phyloP scores from a whole-genome alignment of 148 eudicot genomes.

The Vaccinium corymbosum region DNA sequence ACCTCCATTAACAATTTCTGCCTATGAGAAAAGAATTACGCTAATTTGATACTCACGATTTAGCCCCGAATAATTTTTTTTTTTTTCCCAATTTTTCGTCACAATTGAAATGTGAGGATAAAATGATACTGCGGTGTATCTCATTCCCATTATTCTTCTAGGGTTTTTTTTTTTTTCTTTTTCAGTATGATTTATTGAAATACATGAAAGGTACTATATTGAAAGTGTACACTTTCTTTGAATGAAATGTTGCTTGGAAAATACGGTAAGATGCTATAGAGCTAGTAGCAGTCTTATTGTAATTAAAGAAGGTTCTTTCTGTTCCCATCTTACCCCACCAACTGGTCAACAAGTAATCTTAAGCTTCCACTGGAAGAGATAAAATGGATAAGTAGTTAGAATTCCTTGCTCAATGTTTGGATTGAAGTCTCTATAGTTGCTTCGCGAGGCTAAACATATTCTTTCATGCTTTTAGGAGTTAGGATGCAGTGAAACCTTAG shows the following conservation, averaged over 20 bases:
- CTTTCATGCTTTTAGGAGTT: not conserved
- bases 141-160: not conserved
- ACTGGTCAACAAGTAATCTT: not conserved
- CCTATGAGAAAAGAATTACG: not conserved
- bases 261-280: not conserved
- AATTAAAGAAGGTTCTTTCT: conserved; percentile 8
- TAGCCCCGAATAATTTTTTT: not conserved
- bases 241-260: not conserved
- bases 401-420: not conserved
- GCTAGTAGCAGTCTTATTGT: conserved; percentile 1
- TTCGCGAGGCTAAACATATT: not conserved
- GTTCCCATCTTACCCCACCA: not conserved
- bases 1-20: not conserved
- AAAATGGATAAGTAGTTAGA: not conserved
- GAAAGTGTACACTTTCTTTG: not conserved
- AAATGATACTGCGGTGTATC: not conserved
- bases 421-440: not conserved
- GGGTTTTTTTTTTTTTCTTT: not conserved
- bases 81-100: not conserved
- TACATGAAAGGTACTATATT: not conserved
- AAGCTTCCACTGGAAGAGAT: not conserved
- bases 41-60: not conserved
- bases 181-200: not conserved
- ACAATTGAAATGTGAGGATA: not conserved
- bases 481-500: not conserved